A percentile compares a stretch with the other conserved stretches of the same genome.
phyloP scores from a whole-genome alignment of 2,329 filamentous ascomycete genomes.

The Teratosphaeria gauchensis region DNA sequence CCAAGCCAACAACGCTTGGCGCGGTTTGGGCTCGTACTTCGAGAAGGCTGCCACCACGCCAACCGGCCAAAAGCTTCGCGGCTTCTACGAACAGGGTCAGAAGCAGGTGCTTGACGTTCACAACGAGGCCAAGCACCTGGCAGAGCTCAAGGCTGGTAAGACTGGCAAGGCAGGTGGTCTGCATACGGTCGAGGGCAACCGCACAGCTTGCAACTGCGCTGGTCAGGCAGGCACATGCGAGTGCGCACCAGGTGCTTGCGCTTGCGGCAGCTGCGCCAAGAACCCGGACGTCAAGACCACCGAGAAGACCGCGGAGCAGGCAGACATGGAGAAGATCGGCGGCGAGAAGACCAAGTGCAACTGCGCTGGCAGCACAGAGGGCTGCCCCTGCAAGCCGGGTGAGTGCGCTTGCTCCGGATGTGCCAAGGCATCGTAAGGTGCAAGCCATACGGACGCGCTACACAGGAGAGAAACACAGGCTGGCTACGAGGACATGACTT shows the following conservation, averaged over 20 bases:
- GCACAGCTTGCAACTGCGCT: conserved; percentile 38
- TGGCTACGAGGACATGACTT: background rate
- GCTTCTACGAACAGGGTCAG: conserved; percentile 76
- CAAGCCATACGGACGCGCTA: background rate
- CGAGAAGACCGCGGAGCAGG: conserved; percentile 18
- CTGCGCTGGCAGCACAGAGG: conserved; percentile 35
- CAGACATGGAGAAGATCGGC: conserved; percentile 38
- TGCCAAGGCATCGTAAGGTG: conserved; percentile 29
- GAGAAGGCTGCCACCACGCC: conserved; percentile 84
- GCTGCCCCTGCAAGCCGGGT: conserved; percentile 39
- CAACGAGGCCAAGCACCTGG: conserved; percentile 76
- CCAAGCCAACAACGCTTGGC: conserved; percentile 58
- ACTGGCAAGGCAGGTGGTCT: conserved; percentile 41
- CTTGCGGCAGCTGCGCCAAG: conserved; percentile 39
- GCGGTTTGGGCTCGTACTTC: conserved; percentile 76
- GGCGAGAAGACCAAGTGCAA: conserved; percentile 42
- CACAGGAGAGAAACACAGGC: background rate
- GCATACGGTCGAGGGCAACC: conserved; percentile 30
- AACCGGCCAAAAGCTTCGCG: conserved; percentile 75
- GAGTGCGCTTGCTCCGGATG: conserved; percentile 40
- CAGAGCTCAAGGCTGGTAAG: conserved; percentile 66
- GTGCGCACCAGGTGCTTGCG: conserved; percentile 37
- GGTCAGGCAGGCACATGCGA: conserved; percentile 33
- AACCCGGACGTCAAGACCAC: conserved; percentile 27
- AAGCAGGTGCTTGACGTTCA: conserved; percentile 94